Evolutionary conservation across 2,329 filamentous ascomycete genomes (phyloP).

Genomic region (Venturia carpophila): DNA sequence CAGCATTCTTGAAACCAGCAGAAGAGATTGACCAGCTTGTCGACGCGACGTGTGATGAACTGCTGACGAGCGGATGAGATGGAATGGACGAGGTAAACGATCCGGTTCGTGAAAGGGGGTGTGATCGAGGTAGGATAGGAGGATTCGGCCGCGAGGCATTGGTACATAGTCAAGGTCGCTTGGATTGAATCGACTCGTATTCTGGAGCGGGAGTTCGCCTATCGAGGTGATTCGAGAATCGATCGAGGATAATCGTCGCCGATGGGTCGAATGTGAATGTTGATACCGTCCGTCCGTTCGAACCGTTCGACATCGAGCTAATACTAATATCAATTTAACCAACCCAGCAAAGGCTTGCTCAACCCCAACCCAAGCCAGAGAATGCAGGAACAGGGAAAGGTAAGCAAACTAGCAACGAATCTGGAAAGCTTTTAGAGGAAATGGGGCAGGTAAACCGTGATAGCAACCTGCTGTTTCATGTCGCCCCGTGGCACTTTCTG

Average conservation of each 20-base stretch:
- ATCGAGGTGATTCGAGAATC: constrained; percentile 14
- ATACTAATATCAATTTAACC: constrained; percentile 17
- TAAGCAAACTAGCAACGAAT: constrained; percentile 3
- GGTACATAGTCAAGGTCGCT: constrained; percentile 6
- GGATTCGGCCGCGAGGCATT: constrained; percentile 11
- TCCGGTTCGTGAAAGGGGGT: not conserved
- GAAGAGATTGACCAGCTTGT: not conserved
- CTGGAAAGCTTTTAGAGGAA: constrained; percentile 9
- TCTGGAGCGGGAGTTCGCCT: not conserved
- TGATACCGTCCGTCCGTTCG: constrained; percentile 16
- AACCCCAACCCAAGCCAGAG: constrained; percentile 4
- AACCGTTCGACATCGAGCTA: constrained; percentile 15
- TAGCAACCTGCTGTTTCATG: constrained; percentile 3
- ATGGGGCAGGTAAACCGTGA: constrained; percentile 5
- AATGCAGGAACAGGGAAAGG: constrained; percentile 16
- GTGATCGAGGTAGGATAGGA: not conserved
- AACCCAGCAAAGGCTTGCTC: not conserved
- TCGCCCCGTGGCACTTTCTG: not conserved
- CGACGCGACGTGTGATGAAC: not conserved
- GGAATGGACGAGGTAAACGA: constrained; percentile 8
- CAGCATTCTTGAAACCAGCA: not conserved
- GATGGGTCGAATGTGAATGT: not conserved
- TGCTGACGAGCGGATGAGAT: constrained; percentile 1
- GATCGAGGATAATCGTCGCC: constrained; percentile 8
- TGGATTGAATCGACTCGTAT: constrained; percentile 6